A percentile compares a stretch with the other conserved stretches of the same genome.
phyloP scores from a whole-genome alignment of 2,329 filamentous ascomycete genomes.

The Colletotrichum musicola region DNA sequence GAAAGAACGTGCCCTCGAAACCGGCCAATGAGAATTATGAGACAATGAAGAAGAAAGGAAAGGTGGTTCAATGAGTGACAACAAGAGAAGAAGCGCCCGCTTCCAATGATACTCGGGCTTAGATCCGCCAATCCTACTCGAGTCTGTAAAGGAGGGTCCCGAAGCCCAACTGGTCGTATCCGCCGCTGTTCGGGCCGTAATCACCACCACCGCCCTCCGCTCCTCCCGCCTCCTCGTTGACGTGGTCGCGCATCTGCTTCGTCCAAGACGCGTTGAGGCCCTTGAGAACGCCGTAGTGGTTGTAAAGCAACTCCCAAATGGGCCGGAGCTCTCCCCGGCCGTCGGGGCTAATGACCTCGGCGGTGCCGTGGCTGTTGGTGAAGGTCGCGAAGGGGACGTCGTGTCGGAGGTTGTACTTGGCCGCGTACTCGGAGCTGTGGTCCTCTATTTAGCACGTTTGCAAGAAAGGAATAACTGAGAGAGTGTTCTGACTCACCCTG shows the following conservation, averaged over 20 bases:
- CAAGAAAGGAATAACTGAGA: background rate
- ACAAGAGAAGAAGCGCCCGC: background rate
- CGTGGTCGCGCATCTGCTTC: slow-evolving; percentile 51
- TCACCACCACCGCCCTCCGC: slow-evolving; percentile 59
- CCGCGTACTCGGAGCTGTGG: slow-evolving; percentile 50
- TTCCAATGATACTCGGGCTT: too few species aligned
- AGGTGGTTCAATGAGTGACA: background rate
- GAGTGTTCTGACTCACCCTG: slow-evolving; percentile 44
- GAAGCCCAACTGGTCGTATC: slow-evolving; percentile 54
- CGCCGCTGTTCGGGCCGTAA: slow-evolving; percentile 55
- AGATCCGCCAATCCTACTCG: background rate
- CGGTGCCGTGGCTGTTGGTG: slow-evolving; percentile 52
- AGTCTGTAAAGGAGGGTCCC: slow-evolving; percentile 46
- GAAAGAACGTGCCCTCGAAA: background rate
- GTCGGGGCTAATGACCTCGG: slow-evolving; percentile 48
- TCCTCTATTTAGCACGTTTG: background rate
- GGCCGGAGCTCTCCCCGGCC: slow-evolving; percentile 52
- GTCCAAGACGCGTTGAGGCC: slow-evolving; percentile 53
- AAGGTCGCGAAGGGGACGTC: slow-evolving; percentile 57
- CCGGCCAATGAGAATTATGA: background rate
- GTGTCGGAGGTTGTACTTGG: slow-evolving; percentile 57
- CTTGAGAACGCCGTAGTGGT: slow-evolving; percentile 55
- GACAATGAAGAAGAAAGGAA: background rate
- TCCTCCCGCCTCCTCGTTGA: slow-evolving; percentile 48
- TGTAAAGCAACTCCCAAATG: slow-evolving; percentile 54